Evolutionary conservation across 495 filamentous ascomycete species (phyloP).

Genomic region (Pyronema omphalodes): DNA sequence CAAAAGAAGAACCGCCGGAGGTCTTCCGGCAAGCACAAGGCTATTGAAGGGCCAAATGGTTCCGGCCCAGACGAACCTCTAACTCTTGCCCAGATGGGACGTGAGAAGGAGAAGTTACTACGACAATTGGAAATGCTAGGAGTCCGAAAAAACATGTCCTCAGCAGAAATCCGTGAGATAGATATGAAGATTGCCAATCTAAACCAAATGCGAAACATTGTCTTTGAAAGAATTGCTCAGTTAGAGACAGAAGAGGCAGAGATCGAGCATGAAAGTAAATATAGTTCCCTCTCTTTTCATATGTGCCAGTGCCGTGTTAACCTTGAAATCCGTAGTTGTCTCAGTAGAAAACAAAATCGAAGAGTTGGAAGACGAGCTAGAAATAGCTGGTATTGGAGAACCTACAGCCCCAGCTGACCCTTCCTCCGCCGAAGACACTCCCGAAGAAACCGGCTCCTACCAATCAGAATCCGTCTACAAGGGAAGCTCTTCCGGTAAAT

Average conservation of each 20-base stretch:
- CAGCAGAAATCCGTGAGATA: slow-evolving; percentile 86
- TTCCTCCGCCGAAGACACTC: slow-evolving; percentile 35
- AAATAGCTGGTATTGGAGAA: slow-evolving; percentile 26
- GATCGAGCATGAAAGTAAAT: slow-evolving; percentile 66
- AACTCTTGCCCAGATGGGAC: slow-evolving; percentile 49
- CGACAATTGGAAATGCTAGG: slow-evolving; percentile 79
- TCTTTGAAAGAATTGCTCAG: slow-evolving; percentile 72
- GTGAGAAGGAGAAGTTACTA: slow-evolving; percentile 54
- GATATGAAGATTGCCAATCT: slow-evolving; percentile 93
- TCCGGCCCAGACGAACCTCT: slow-evolving; percentile 38
- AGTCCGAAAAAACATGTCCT: slow-evolving; percentile 93
- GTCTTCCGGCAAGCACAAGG: slow-evolving; percentile 27
- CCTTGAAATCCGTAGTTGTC: not conserved
- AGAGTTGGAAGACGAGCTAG: slow-evolving; percentile 49
- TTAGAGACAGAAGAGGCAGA: slow-evolving; percentile 85
- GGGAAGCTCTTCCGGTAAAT: slow-evolving; percentile 54
- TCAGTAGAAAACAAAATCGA: slow-evolving; percentile 63
- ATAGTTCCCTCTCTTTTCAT: slow-evolving; percentile 2
- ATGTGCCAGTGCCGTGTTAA: not conserved
- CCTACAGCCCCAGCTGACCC: slow-evolving; percentile 36
- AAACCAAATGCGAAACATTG: slow-evolving; percentile 81
- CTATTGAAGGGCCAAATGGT: slow-evolving; percentile 27
- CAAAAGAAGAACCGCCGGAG: slow-evolving; percentile 52
- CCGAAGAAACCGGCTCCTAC: slow-evolving; percentile 40
- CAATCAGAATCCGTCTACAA: slow-evolving; percentile 98